These are phyloP conservation scores for Annulohypoxylon stygium DNA, from an alignment of 495 filamentous ascomycete species.

Conservation along the genomic window DNA sequence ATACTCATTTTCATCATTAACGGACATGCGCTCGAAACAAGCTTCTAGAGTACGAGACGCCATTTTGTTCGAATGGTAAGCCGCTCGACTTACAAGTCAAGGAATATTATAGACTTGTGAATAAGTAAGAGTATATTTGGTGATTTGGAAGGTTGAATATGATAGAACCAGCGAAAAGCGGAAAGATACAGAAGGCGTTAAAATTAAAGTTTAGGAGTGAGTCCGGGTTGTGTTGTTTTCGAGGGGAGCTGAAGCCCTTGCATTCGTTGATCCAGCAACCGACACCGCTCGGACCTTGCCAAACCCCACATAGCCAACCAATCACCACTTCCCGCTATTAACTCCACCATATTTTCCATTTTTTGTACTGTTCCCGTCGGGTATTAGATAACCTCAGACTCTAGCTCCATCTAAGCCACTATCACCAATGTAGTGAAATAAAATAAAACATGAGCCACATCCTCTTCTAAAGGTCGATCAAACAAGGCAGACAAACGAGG, in stretches of 20 bases:
- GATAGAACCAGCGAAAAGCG: not conserved
- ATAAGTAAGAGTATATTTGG: slow-evolving; percentile 10
- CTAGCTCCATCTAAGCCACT: not conserved
- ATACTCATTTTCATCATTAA: slow-evolving; percentile 85
- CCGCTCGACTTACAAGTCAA: not conserved
- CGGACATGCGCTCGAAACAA: slow-evolving; percentile 84
- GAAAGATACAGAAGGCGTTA: not conserved
- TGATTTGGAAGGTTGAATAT: not conserved
- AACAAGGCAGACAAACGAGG: slow-evolving; percentile 6
- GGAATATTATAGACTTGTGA: no score
- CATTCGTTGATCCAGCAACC: not conserved
- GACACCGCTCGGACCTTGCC: not conserved
- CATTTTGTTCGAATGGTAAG: slow-evolving; percentile 52
- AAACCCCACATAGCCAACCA: not conserved
- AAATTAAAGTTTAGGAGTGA: not conserved
- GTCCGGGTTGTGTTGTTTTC: not conserved
- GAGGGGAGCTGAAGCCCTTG: not conserved
- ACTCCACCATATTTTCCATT: not conserved
- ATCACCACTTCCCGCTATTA: not conserved
- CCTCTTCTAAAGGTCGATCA: not conserved
- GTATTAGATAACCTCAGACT: not conserved
- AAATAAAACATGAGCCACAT: not conserved
- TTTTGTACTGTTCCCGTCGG: not conserved
- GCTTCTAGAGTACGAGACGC: slow-evolving; percentile 72
- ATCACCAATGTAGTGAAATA: not conserved